Evolutionary conservation across 768 basidiomycete genomes (phyloP).

Genomic region (Kondoa malvinella): DNA sequence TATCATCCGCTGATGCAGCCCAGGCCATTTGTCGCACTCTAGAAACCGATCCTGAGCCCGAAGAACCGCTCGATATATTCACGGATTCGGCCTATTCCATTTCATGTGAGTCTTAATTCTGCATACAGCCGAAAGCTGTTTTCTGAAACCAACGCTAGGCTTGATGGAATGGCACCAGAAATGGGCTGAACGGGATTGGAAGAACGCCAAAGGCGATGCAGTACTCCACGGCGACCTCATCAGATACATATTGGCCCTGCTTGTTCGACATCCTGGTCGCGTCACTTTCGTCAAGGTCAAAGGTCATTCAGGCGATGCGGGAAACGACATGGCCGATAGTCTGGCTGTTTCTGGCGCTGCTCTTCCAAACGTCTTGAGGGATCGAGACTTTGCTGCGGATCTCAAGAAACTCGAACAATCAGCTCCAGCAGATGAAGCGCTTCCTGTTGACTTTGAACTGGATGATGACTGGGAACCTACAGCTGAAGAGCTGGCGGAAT

Average conservation of each 20-base stretch:
- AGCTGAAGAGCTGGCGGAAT: not conserved
- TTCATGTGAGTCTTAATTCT: not conserved
- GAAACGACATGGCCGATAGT: constrained; percentile 9
- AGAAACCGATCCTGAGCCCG: constrained; percentile 5
- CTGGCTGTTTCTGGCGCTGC: not conserved
- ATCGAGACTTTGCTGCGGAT: not conserved
- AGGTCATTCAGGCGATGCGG: constrained; percentile 4
- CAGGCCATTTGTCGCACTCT: constrained; percentile 7
- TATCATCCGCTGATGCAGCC: not conserved
- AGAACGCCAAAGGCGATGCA: not conserved
- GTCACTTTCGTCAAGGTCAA: constrained; percentile 1
- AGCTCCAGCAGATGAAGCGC: not conserved
- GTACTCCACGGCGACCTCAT: not conserved
- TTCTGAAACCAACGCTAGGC: too few relatives aligned
- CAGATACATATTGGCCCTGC: not conserved
- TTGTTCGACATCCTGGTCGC: not conserved
- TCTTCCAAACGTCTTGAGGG: not conserved
- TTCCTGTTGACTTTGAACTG: not conserved
- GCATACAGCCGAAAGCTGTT: too few relatives aligned
- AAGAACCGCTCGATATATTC: not conserved
- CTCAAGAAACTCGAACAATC: not conserved
- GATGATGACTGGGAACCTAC: not conserved
- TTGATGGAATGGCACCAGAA: constrained; percentile 2
- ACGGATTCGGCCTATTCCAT: constrained; percentile 10
- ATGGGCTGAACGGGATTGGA: not conserved